Evolutionary conservation across 495 filamentous ascomycete species (phyloP), one percentile per base, ranked within the genome.

Genomic region (Neurospora pannonica): DNA sequence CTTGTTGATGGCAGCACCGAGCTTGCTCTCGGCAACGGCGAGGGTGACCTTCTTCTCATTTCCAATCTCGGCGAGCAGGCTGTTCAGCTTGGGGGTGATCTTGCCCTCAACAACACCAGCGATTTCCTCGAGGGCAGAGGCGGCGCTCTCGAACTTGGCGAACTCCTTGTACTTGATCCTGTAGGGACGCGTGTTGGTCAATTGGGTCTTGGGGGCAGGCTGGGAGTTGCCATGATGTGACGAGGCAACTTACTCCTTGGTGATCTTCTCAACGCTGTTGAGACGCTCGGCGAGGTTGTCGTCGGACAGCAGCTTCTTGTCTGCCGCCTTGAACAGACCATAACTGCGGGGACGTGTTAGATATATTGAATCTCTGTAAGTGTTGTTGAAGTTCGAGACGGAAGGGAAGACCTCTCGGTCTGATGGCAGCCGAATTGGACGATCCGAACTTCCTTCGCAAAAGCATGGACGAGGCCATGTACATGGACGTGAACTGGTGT

Each of bases 21-120:
- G 89, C 86, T 97, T 98, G 60, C 92, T 92, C 82, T 99, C 96
- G 74, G 94, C 93, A 76, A 99, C 97, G 54, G 95, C 96, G 71
- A 99, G 88, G 38, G 95, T 97, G 38, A 91, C 91, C 86, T 98
- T 98, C 87, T 97, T 96, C 87, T 99, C 96, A 83, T 97, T 93
- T 84, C 98, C 98, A 83, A 99, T 90, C 42, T 91, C 90, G 74
- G 97, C 89, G 62, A 99, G 89, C 46, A 99, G 88, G 75, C 84
- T 86, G 42, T 92, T 86, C 43, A 99, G 87, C 84, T 94, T 91
- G 74, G 95, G 94, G n/a, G 96, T 95, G 71, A 99, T 94, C 85
- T 98, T 98, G 78, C 94, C 94, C 80, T 98, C 95, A 69, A 93
- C 91, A 34, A 99, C 80, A 31, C 94, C 88, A 37, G 94, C 88